Percentiles rank a stretch among this genome's conserved stretches.
phyloP scores from a whole-genome alignment of 768 basidiomycete genomes.

The Mrakia frigida region DNA sequence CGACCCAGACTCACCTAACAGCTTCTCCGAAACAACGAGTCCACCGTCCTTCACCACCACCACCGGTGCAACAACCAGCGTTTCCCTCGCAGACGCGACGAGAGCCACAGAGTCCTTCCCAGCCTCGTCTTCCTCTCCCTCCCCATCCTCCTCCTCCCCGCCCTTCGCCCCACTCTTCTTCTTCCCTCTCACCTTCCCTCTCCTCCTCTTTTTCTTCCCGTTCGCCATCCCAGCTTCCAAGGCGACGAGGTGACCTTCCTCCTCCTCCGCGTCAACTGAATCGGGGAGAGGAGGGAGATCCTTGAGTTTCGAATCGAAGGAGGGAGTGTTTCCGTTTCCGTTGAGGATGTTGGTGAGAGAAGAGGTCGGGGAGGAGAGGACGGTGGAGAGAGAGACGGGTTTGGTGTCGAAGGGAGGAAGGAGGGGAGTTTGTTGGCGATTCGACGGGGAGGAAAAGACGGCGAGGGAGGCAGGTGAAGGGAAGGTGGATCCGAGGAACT shows the following conservation, averaged over 20 bases:
- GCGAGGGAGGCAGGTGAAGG: neutral
- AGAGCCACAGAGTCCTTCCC: conserved; percentile 27
- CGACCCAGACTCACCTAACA: neutral
- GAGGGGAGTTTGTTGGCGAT: neutral
- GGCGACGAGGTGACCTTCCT: neutral
- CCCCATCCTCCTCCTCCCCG: conserved; percentile 44
- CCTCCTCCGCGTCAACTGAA: neutral
- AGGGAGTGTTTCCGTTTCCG: neutral
- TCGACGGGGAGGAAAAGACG: neutral
- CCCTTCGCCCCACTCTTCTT: conserved; percentile 50
- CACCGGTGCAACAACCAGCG: too few relatives aligned
- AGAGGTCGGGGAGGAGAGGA: neutral
- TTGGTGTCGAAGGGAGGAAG: conserved; percentile 8
- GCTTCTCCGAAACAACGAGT: conserved; percentile 14
- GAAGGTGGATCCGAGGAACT: neutral
- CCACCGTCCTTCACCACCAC: conserved; percentile 43
- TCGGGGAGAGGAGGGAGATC: neutral
- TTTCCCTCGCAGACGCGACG: neutral
- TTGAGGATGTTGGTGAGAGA: neutral
- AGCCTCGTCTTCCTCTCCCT: conserved; percentile 42
- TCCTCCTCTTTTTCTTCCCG: conserved; percentile 30
- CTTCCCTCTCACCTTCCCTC: conserved; percentile 50
- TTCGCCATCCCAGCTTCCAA: conserved; percentile 10
- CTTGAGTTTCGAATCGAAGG: conserved; percentile 1
- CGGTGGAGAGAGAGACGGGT: neutral